Conservation (phyloP, 2,329 filamentous ascomycete genomes). For the Epichloe gansuensis region DNA sequence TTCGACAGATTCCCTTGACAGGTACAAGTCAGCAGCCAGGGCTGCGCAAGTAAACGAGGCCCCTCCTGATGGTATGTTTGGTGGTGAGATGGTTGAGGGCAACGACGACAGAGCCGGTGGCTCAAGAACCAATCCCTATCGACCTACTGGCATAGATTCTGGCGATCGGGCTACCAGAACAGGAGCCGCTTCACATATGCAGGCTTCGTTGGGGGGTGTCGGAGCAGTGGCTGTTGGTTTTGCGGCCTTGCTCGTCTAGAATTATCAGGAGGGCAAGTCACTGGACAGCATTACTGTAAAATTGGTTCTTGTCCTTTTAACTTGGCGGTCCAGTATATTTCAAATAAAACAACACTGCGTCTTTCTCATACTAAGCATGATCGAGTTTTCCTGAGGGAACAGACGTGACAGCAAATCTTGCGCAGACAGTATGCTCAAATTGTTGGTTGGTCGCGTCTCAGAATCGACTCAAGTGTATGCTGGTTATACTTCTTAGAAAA, state of each 20-base stretch:
- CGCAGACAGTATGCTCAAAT: too few species aligned
- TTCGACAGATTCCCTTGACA: constrained; percentile 10
- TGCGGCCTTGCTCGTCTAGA: constrained; percentile 3
- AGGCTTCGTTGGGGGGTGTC: constrained; percentile 1
- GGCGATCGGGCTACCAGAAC: background rate
- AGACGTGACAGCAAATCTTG: too few species aligned
- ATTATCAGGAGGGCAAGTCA: background rate
- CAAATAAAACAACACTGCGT: background rate
- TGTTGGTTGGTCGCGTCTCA: too few species aligned
- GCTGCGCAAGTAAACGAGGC: constrained; percentile 4
- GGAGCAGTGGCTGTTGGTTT: constrained; percentile 1
- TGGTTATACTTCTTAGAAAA: too few species aligned
- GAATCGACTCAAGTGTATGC: too few species aligned
- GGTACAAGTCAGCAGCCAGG: constrained; percentile 8
- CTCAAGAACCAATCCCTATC: background rate
- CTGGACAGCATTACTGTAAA: background rate
- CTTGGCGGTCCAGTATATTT: background rate
- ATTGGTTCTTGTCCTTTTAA: background rate
- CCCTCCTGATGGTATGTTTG: constrained; percentile 8
- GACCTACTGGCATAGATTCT: background rate
- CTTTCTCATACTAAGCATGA: background rate
- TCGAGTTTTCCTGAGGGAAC: too few species aligned
- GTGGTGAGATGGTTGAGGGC: constrained; percentile 7
- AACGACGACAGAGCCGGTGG: background rate
- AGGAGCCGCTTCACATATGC: background rate